Conservation (phyloP, 2,329 filamentous ascomycete genomes). For the Tolypocladium inflatum region DNA sequence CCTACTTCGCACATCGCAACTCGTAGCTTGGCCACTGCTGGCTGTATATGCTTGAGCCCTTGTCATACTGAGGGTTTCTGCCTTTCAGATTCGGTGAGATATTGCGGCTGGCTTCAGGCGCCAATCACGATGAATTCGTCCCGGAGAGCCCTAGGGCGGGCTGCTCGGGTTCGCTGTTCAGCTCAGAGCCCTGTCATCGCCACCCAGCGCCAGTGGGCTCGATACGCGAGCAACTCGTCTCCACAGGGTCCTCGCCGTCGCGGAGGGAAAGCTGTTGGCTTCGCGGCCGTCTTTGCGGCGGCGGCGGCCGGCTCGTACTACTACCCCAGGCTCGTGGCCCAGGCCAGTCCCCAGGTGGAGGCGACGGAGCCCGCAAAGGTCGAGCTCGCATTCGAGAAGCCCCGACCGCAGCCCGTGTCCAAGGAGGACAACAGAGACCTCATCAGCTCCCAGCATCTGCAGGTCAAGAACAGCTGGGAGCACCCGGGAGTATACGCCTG, state of each 20-base stretch:
- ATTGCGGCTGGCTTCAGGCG: neutral
- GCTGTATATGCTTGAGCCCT: neutral
- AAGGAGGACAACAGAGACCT: slow-evolving; percentile 66
- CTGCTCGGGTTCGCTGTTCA: slow-evolving; percentile 12
- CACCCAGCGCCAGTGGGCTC: slow-evolving; percentile 18
- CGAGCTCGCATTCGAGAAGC: slow-evolving; percentile 59
- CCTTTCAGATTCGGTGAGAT: neutral
- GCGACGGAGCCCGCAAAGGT: slow-evolving; percentile 24
- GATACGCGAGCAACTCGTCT: slow-evolving; percentile 14
- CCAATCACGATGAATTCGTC: slow-evolving; percentile 19
- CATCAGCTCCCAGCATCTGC: slow-evolving; percentile 77
- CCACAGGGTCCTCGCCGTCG: slow-evolving; percentile 10
- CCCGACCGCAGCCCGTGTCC: slow-evolving; percentile 44
- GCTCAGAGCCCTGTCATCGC: slow-evolving; percentile 10
- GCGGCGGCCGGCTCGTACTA: slow-evolving; percentile 28
- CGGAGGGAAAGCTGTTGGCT: slow-evolving; percentile 19
- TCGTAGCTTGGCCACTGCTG: neutral
- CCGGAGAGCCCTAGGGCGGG: slow-evolving; percentile 17
- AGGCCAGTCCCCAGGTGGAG: slow-evolving; percentile 8
- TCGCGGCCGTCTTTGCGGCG: slow-evolving; percentile 25
- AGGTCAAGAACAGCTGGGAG: slow-evolving; percentile 73
- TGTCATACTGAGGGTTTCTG: neutral
- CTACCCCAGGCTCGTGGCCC: slow-evolving; percentile 23
- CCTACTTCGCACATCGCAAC: neutral
- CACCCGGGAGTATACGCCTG: slow-evolving; percentile 88